These are phyloP conservation scores for Balakata baccata DNA, from an alignment of 345 rosid species.

Conservation along the genomic window DNA sequence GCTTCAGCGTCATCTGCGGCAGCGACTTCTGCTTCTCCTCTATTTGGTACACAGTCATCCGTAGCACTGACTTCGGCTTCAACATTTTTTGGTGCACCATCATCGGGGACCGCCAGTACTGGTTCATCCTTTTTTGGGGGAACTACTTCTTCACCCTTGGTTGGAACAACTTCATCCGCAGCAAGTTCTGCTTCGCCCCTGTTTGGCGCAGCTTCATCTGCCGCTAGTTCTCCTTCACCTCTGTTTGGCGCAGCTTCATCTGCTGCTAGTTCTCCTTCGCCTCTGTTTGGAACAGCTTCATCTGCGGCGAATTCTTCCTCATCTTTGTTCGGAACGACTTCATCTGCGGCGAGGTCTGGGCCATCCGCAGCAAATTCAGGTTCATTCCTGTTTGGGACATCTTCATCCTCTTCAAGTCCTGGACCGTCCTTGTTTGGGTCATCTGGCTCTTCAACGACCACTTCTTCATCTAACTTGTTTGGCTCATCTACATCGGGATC, in stretches of 20 bases:
- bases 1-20: not conserved
- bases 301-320: not conserved
- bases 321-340: not conserved
- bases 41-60: slow-evolving; percentile 4
- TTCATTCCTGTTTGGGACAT: slow-evolving; percentile 2
- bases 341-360: not conserved
- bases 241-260: slow-evolving; percentile 31
- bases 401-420: not conserved
- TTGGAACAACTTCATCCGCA: slow-evolving; percentile 40
- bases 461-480: not conserved
- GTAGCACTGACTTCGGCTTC: not conserved
- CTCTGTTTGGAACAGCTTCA: not conserved
- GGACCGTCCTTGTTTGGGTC: slow-evolving; percentile 3
- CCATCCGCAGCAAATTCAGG: slow-evolving; percentile 8
- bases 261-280: slow-evolving; percentile 14
- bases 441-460: slow-evolving; percentile 4
- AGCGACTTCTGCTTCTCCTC: not conserved
- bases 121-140: not conserved
- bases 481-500: slow-evolving; percentile 28
- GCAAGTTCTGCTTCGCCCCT: too few species aligned
- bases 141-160: slow-evolving; percentile 1
- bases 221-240: slow-evolving; percentile 15
- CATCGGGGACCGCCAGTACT: not conserved
- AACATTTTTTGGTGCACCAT: not conserved
- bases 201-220: too few species aligned